Evolutionary conservation across 139 green algal species (phyloP), one percentile per base, ranked within the genome.

Genomic region (Astrephomene gubernaculifera): DNA sequence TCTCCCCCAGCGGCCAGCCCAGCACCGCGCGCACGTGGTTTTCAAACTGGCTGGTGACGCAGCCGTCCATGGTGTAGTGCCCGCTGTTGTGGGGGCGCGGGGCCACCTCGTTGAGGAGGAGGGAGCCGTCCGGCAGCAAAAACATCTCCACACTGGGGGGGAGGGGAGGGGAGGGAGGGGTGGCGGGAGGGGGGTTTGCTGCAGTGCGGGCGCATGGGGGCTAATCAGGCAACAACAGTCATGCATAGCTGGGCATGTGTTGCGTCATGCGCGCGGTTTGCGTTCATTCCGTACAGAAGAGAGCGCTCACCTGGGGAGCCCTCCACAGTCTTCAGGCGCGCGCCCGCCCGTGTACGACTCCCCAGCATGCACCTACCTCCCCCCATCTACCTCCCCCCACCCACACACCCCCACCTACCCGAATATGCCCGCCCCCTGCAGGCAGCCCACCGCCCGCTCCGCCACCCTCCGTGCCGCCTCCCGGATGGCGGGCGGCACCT

Each of bases 41-140:
- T 91, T 99, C 96, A 82, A 97, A 99, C 83, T 88, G 93, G 53
- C 81, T 94, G 61, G 92, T 97, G 53, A 89, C 74, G 87, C 97
- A 99, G 36, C 90, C 97, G 88, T 99, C 95, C 87, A 97, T 97
- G 43, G 97, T 99, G 92, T 99, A 99, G 92, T 99, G 97, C 27
- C 97, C 97, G 80, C 88, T 96, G 94, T 99, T 99, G 94, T 99
- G 97, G 21, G 97, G 97, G 33, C 97, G 92, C 0, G 97, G 97
- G 0, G 97, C 97, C 43, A 99, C 93, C 92, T 99, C 97, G 83
- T 99, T 99, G 22, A 99, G 86, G 73, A 98, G 79, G 21, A 99
- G 67, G 1, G 36, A 52, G 43, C 96, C 96, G 86, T 98, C 94
- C 21, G 86, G 49, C 43, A 99, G 86, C 68, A 98, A 82, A 84